Conservation (phyloP, 345 rosid genomes). For the Syzygium jambos region DNA sequence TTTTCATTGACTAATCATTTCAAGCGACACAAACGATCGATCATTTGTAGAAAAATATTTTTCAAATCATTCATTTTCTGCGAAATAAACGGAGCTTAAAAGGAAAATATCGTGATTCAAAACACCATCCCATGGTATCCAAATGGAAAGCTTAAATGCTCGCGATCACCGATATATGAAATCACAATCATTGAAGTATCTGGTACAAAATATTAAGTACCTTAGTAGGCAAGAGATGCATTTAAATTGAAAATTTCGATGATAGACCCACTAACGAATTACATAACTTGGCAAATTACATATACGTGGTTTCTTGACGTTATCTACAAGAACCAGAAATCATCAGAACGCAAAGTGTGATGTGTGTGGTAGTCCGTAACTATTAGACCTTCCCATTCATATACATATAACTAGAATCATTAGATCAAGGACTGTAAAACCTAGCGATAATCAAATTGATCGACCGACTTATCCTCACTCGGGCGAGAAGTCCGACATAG, state of each 20-base stretch:
- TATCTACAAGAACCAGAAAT: not conserved
- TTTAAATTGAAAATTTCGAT: not conserved
- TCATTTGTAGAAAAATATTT: too few relatives aligned
- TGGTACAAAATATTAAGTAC: not conserved
- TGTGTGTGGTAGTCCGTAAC: not conserved
- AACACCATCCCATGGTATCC: rapidly evolving
- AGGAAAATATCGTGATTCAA: not conserved
- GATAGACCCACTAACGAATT: not conserved
- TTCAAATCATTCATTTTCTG: too few relatives aligned
- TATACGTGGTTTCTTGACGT: not conserved
- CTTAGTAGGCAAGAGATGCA: not conserved
- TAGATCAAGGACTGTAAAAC: not conserved
- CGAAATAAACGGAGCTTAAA: not conserved
- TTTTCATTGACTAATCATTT: too few relatives aligned
- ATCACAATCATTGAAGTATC: not conserved
- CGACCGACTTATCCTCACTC: not conserved
- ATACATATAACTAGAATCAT: not conserved
- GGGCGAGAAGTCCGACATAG: not conserved
- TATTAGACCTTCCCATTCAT: not conserved
- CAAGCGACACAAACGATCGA: too few relatives aligned
- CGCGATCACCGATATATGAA: not conserved
- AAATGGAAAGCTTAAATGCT: not conserved
- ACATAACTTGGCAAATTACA: not conserved
- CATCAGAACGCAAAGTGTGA: not conserved
- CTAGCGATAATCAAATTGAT: not conserved